Evolutionary conservation across 768 basidiomycete species (phyloP).

Genomic region (Mrakia blollopis): DNA sequence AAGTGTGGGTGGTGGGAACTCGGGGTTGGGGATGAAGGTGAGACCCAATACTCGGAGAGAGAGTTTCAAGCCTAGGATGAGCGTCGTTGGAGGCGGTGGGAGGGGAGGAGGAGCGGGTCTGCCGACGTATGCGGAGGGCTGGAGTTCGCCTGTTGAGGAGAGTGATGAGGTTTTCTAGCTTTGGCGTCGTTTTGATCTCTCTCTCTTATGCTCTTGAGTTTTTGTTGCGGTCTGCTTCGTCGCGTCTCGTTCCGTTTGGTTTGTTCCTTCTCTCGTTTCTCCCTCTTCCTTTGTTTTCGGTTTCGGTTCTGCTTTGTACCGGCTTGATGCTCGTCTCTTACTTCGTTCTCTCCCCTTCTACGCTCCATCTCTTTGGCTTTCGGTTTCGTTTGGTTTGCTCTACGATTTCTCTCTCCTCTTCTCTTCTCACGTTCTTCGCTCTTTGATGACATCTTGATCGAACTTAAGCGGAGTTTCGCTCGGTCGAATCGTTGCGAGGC

Average conservation of each 20-base stretch:
- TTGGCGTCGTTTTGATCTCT: background rate
- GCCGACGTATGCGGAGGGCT: background rate
- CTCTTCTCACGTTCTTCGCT: no score
- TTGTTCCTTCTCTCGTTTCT: background rate
- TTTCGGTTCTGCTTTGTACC: background rate
- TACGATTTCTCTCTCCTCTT: background rate
- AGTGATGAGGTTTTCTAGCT: background rate
- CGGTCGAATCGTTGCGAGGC: no score
- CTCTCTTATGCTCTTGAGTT: background rate
- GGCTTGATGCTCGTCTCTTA: background rate
- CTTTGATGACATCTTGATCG: no score
- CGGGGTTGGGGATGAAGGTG: background rate
- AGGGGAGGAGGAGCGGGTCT: background rate
- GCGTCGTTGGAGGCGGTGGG: conserved; percentile 49
- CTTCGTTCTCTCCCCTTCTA: background rate
- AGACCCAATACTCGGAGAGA: conserved; percentile 51
- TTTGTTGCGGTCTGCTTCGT: background rate
- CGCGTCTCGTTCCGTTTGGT: background rate
- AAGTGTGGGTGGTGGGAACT: background rate
- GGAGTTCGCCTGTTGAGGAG: background rate
- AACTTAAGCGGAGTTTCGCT: no score
- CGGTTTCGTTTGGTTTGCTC: background rate
- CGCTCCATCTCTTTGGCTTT: background rate
- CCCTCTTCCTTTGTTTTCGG: background rate
- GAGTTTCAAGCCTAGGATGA: conserved; percentile 78